Conservation (phyloP, 2,329 filamentous ascomycete species). For the Byssochlamys sp. region DNA sequence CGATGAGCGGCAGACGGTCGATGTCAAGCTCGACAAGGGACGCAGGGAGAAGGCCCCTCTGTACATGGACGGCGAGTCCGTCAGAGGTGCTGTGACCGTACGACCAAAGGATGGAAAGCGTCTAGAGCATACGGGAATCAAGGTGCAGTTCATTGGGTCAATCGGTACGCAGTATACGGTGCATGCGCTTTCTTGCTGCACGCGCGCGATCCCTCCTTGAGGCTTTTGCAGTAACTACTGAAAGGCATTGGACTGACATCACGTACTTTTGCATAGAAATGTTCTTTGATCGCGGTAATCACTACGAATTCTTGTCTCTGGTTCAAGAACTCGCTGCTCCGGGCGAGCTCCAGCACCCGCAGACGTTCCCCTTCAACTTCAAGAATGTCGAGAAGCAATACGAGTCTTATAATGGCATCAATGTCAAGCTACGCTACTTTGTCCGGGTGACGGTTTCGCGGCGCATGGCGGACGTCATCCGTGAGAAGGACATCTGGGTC, state of each 20-base stretch:
- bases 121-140: slow-evolving; percentile 95
- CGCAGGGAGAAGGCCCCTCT: slow-evolving; percentile 90
- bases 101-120: slow-evolving; percentile 96
- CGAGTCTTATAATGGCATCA: slow-evolving; percentile 99
- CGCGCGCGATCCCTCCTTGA: slow-evolving; percentile 1
- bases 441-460: slow-evolving; percentile 91
- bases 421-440: slow-evolving; percentile 97
- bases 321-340: slow-evolving; percentile 94
- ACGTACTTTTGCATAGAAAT: slow-evolving; percentile 60
- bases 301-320: slow-evolving; percentile 96
- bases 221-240: not conserved
- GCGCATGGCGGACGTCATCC: slow-evolving; percentile 93
- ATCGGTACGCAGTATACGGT: slow-evolving; percentile 55
- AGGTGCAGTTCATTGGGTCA: slow-evolving; percentile 97
- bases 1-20: slow-evolving; percentile 88
- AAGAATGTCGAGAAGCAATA: slow-evolving; percentile 99
- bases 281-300: slow-evolving; percentile 98
- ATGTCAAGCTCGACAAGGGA: slow-evolving; percentile 97
- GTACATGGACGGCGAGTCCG: slow-evolving; percentile 96
- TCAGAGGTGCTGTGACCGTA: slow-evolving; percentile 90
- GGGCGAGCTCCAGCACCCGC: slow-evolving; percentile 94
- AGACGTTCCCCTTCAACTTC: slow-evolving; percentile 99
- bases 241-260: not conserved
- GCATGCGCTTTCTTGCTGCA: not conserved
- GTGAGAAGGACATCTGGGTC: slow-evolving; percentile 99